Base-by-base conservation (phyloP, 441 rosid genomes). In the Caryocar brasiliense region DNA sequence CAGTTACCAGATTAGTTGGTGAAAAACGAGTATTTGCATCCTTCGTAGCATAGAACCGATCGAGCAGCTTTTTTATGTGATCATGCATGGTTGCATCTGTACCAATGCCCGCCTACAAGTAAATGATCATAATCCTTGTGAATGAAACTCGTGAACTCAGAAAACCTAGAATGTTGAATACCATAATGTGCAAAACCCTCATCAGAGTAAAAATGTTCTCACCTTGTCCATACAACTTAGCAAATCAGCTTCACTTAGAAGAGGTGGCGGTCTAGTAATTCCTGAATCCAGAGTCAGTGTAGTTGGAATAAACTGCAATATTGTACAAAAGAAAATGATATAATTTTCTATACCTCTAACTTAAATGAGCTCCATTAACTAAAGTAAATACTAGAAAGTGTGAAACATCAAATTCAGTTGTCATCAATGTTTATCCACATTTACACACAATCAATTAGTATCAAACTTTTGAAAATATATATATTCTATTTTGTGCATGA, bases 11-110 rank as follows among this genome's bases (percentile, higher is more conserved):
- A 71, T 70, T 83, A 37, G 98, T 91, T 14, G 98, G 98, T 11
- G 82, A 80, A 75, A 91, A 87, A 24, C 83, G 86, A 21, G 82
- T 85, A 62, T 78, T 87, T 52, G 83, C 58, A 60, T 91, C 94
- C 77, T 91, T 91, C 56, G 88, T 88, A 32, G 80, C 98, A 72
- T 91, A 91, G 67, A 73, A 87, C 50, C 96, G 81, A 82, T 91
- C 98, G 32, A 87, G 94, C 64, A 92, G 76, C 82, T 92, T 92
- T 70, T 92, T 81, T 43, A 92, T 92, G 76, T 92, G 98, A 61
- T 92, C 98, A 50, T 92, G 98, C 98, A 92, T 92, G 22, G 98
- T 92, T 59, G 98, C 96, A 70, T 87, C 98, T 0, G 96, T 92
- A 47, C 98, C 98, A 69, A 92, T 92, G 38, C 95, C 95, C 0